These are phyloP conservation scores for Physcia stellaris DNA, from an alignment of 495 filamentous ascomycete species.

Conservation along the genomic window DNA sequence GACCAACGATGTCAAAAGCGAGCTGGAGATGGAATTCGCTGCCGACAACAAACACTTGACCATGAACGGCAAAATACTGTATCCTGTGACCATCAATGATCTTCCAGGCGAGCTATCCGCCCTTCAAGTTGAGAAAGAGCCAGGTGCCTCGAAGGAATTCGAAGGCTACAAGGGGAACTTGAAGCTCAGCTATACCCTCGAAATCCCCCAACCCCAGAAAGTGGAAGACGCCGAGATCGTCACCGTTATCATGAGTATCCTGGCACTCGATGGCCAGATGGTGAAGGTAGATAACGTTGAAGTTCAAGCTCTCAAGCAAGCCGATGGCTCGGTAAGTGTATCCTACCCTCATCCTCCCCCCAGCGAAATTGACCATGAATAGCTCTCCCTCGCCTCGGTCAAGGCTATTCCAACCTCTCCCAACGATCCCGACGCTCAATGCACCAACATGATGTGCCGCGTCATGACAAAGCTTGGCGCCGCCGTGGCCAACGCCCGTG, in stretches of 20 bases:
- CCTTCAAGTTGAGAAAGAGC: slow-evolving; percentile 12
- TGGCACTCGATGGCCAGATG: slow-evolving; percentile 35
- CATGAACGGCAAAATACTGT: slow-evolving; percentile 36
- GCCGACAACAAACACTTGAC: slow-evolving; percentile 27
- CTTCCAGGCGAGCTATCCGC: slow-evolving; percentile 12
- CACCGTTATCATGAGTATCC: slow-evolving; percentile 17
- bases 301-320: slow-evolving; percentile 28
- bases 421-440: slow-evolving; percentile 12
- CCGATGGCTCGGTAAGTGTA: slow-evolving; percentile 17
- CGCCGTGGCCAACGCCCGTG: slow-evolving; percentile 4
- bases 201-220: slow-evolving; percentile 10
- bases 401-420: slow-evolving; percentile 6
- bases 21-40: slow-evolving; percentile 26
- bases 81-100: slow-evolving; percentile 27
- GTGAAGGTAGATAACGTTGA: slow-evolving; percentile 35
- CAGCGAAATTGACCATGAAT: not conserved
- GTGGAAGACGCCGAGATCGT: slow-evolving; percentile 7
- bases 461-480: slow-evolving; percentile 13
- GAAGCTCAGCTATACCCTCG: slow-evolving; percentile 16
- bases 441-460: slow-evolving; percentile 15
- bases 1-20: slow-evolving; percentile 12
- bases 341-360: not conserved
- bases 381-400: slow-evolving; percentile 10
- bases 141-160: slow-evolving; percentile 4
- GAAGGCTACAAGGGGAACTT: slow-evolving; percentile 12